Percentiles rank a stretch among this genome's conserved stretches.
Conservation (phyloP, 208 protist species). For the Trypanosoma melophagium region DNA sequence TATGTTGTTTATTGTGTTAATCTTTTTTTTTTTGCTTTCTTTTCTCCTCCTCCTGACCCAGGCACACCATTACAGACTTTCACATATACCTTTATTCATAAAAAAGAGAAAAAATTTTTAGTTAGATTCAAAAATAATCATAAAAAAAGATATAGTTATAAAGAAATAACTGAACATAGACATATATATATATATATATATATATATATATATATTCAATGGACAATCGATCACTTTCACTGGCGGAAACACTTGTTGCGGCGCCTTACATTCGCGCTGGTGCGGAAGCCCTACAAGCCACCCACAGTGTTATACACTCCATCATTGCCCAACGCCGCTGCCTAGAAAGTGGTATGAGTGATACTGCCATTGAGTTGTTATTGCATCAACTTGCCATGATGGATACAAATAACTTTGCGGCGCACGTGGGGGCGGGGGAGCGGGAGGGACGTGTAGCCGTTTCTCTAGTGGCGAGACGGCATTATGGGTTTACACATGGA, state of each 20-base stretch:
- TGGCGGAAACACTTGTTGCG: slow-evolving; percentile 49
- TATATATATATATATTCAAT: too few species aligned
- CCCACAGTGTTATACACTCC: slow-evolving; percentile 36
- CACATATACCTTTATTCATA: too few species aligned
- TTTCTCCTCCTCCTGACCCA: too few species aligned
- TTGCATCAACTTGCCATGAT: slow-evolving; percentile 93
- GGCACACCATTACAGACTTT: too few species aligned
- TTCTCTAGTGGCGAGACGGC: slow-evolving; percentile 76
- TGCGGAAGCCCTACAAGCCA: slow-evolving; percentile 43
- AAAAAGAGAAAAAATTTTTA: too few species aligned
- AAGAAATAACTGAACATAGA: too few species aligned
- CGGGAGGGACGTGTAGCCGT: slow-evolving; percentile 93
- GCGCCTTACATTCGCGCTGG: slow-evolving; percentile 56
- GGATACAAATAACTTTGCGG: slow-evolving; percentile 91
- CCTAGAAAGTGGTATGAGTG: slow-evolving; percentile 86
- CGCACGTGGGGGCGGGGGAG: slow-evolving; percentile 95
- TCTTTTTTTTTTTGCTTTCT: too few species aligned
- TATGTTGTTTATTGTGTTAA: too few species aligned
- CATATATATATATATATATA: too few species aligned
- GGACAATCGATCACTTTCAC: slow-evolving; percentile 44
- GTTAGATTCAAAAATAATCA: too few species aligned
- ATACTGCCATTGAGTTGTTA: slow-evolving; percentile 85
- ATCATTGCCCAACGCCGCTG: slow-evolving; percentile 87
- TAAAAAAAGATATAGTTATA: too few species aligned
- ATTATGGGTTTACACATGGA: slow-evolving; percentile 93